Conservation (phyloP, 177 flowering plant genomes). For the Vitis hybrid region DNA sequence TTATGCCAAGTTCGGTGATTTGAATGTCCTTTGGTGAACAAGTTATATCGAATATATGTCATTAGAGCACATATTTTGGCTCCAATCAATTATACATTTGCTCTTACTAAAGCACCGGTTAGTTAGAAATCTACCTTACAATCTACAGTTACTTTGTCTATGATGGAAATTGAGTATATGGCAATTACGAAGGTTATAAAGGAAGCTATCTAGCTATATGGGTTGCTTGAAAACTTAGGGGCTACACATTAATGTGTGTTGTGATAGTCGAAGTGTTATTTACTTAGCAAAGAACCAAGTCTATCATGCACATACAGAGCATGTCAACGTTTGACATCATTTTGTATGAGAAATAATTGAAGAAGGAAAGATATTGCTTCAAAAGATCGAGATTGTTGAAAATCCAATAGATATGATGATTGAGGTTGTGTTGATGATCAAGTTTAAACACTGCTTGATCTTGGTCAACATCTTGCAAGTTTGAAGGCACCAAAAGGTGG, state of each 20-base stretch:
- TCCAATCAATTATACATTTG: not conserved
- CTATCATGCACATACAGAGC: slow-evolving; percentile 2
- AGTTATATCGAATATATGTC: no score
- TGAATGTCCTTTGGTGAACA: no score
- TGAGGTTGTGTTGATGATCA: not conserved
- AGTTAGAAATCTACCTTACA: slow-evolving; percentile 9
- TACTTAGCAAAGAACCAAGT: slow-evolving; percentile 6
- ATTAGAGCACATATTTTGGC: no score
- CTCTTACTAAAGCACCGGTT: not conserved
- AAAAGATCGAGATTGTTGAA: not conserved
- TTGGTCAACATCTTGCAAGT: no score
- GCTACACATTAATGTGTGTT: not conserved
- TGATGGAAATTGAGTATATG: slow-evolving; percentile 9
- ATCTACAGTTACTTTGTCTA: slow-evolving; percentile 1
- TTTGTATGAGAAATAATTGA: not conserved
- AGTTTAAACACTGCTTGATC: no score
- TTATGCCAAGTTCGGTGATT: no score
- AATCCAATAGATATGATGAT: not conserved
- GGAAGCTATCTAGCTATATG: slow-evolving; percentile 6
- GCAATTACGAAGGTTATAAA: not conserved
- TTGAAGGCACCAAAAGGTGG: no score
- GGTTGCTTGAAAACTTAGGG: not conserved
- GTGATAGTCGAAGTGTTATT: slow-evolving; percentile 12
- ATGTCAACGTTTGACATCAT: slow-evolving; percentile 1
- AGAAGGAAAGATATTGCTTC: not conserved